Percentiles rank a stretch among this genome's conserved stretches.
These are phyloP conservation scores for Sambucus nigra DNA, from an alignment of 129 eudicot genomes.

Conservation along the genomic window DNA sequence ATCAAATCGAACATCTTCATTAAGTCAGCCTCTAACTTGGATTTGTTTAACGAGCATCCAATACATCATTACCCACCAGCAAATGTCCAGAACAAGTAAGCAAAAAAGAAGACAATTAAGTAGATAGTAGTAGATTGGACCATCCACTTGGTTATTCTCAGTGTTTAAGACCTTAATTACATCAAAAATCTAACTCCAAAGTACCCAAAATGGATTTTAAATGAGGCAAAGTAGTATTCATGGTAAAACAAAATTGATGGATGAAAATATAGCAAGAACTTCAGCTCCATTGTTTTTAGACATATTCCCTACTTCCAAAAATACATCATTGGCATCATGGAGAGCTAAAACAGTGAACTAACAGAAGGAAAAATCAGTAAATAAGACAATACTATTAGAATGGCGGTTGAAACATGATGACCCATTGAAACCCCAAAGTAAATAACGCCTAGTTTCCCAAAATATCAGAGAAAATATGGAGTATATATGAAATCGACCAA, in stretches of 20 bases:
- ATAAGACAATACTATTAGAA: constrained; percentile 75
- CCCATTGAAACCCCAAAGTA: constrained; percentile 98
- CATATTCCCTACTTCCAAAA: constrained; percentile 93
- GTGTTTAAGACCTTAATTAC: constrained; percentile 60
- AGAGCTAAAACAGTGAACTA: constrained; percentile 87
- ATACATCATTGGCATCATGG: constrained; percentile 95
- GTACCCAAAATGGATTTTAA: constrained; percentile 84
- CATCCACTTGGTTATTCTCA: constrained; percentile 61
- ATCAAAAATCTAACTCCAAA: constrained; percentile 91
- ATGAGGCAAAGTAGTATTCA: constrained; percentile 92
- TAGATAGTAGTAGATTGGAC: constrained; percentile 73
- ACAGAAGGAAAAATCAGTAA: constrained; percentile 73
- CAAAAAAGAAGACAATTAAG: constrained; percentile 81
- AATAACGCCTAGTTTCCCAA: constrained; percentile 96
- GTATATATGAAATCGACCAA: constrained; percentile 79
- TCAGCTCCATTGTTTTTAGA: constrained; percentile 84
- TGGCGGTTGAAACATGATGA: constrained; percentile 76
- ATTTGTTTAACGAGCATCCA: constrained; percentile 97
- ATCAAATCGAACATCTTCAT: constrained; percentile 98
- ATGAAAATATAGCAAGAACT: constrained; percentile 75
- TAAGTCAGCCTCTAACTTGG: constrained; percentile 69
- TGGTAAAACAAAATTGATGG: constrained; percentile 64
- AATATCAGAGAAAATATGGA: constrained; percentile 87
- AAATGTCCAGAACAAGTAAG: constrained; percentile 81
- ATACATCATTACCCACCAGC: constrained; percentile 95